Evolutionary conservation across 2,329 filamentous ascomycete genomes (phyloP), one percentile per base, ranked within the genome.

Genomic region (Juglanconis juglandina): DNA sequence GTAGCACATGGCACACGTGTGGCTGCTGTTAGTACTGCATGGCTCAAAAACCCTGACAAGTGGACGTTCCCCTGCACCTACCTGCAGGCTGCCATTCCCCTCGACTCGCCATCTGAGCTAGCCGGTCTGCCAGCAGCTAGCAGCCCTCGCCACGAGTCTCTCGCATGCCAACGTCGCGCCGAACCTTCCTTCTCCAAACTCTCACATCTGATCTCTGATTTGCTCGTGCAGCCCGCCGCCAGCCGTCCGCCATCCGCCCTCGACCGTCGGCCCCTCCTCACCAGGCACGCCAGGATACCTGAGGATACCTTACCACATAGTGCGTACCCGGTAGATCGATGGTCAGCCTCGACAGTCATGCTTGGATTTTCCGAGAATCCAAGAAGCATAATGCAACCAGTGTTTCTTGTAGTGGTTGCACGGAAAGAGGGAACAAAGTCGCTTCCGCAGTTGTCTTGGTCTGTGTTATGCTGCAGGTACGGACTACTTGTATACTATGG

Each of bases 101-200:
- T 17, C 17, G 17, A 17, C 17, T 17, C 17, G 17, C 17, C 17
- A 17, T 17, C 17, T 17, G 37, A 7, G 37, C 37, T 41, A 41
- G 8, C 7, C 37, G 37, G 8, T 8, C 37, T 41, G 13, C 37
- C 37, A 41, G 37, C 37, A 54, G 52, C 39, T 32, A 39, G 13
- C 52, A 54, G 53, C 34, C 11, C 42, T 46, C 34, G 55, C 55
- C 55, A 58, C 55, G 55, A 58, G 55, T 34, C 42, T 44, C 47
- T 30, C 48, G 55, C 55, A 52, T 58, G 55, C 24, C 55, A 58
- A 58, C 37, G 55, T 58, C 48, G 55, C 55, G 55, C 48, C 48
- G 35, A 47, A 47, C 48, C 48, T 24, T 58, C 8, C 46, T n/a
- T 42, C 41, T 48, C 46, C 46, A 42, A 47, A 55, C 35, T 41